Base-by-base conservation (phyloP, 345 rosid genomes). In the Gossypium turneri region DNA sequence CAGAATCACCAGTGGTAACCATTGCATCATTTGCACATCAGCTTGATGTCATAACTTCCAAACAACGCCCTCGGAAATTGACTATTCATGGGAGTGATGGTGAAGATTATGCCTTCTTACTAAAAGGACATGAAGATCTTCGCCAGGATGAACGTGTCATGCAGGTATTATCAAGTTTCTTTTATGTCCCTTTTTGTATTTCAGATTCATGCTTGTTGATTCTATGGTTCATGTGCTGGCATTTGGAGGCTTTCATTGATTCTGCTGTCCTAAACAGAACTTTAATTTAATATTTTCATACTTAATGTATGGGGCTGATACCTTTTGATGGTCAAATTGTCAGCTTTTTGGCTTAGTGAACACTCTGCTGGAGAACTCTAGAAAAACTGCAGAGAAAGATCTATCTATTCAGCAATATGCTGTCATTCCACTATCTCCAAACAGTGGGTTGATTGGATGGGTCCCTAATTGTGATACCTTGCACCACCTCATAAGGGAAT, bases 141-240 rank as follows among this genome's bases (percentile, higher is more conserved):
- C 97, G 99, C 81, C 99, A 95, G 77, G 98, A 95, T 86, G 99
- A 95, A 75, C 99, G 98, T 78, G 99, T 95, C 80, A 95, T 95
- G 99, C 99, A 95, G 98, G 98, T 94, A 73, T 20, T 13, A 24
- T 73, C 41, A 38, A n/a, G 44, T 80, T 77, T 68, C 70, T 29
- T 67, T 65, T 11, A 29, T 73, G 41, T 20, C 3, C 58, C 53
- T 45, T 70, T 56, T 70, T 76, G 65, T 79, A 41, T 58, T 72
- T n/a, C 25, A 52, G 44, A 34, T 44, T 55, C 56, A 22, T 24
- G 56, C 72, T 47, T 27, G 73, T 12, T 48, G 12, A 48, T 48
- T 48, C 52, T 15, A 67, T 15, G 12, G 41, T 67, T 48, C 43
- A 3, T 9, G 48, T 20, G 63, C 77, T 73, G 47, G 13, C 48